Percentiles rank a stretch among this genome's conserved stretches.
phyloP scores from a whole-genome alignment of 805 yeast species.

The Ogataea minuta region DNA sequence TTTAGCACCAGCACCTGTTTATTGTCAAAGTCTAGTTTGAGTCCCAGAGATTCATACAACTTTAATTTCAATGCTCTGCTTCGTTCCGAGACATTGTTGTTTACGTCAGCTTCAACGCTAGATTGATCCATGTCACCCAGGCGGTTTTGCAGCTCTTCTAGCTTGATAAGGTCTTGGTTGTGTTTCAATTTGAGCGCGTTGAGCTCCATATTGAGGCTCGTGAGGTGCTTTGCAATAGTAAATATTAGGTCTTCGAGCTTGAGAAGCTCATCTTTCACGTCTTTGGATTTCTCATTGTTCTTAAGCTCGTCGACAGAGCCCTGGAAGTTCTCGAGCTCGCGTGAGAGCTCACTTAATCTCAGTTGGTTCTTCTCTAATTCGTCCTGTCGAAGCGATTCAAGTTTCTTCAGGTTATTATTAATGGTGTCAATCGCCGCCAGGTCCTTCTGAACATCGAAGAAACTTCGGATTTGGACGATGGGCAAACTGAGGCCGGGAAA shows the following conservation, averaged over 20 bases:
- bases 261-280: conserved; percentile 33
- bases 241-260: conserved; percentile 46
- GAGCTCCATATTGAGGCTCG: conserved; percentile 46
- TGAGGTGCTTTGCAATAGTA: conserved; percentile 49
- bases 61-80: conserved; percentile 53
- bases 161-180: conserved; percentile 37
- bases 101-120: conserved; percentile 12
- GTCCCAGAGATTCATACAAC: conserved; percentile 59
- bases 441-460: conserved; percentile 20
- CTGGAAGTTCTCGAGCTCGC: conserved; percentile 20
- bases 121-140: conserved; percentile 21
- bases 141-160: conserved; percentile 34
- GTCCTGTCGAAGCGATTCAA: conserved; percentile 15
- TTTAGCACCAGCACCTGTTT: conserved; percentile 49
- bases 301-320: conserved; percentile 27
- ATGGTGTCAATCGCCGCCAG: conserved; percentile 20
- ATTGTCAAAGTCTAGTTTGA: conserved; percentile 43
- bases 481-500: conserved; percentile 23
- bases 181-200: conserved; percentile 39
- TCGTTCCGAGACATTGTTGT: conserved; percentile 30
- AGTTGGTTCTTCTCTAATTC: conserved; percentile 15
- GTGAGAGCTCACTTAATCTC: conserved; percentile 15
- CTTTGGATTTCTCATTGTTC: conserved; percentile 29
- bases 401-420: conserved; percentile 17
- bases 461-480: conserved; percentile 19